phyloP scores from a whole-genome alignment of 352 stramenopile species.

The Globisporangium sylvaticum region DNA sequence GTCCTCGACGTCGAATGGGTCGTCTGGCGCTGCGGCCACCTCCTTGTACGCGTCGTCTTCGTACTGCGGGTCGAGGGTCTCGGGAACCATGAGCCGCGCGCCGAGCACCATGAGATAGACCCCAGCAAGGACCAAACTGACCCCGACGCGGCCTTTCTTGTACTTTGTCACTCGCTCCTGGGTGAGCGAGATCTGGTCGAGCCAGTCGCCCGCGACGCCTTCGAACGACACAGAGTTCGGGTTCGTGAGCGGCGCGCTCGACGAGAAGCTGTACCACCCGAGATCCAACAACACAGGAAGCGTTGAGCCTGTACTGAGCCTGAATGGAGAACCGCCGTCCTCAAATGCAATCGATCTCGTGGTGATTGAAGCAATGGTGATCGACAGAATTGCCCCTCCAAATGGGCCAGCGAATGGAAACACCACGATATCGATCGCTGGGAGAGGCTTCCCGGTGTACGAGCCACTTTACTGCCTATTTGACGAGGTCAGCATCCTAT shows the following conservation, averaged over 20 bases:
- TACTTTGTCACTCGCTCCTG: conserved; percentile 72
- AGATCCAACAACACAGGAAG: not conserved
- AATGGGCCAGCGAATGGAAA: not conserved
- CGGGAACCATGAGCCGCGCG: conserved; percentile 73
- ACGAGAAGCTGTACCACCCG: conserved; percentile 76
- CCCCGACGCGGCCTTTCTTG: conserved; percentile 82
- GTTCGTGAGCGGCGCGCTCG: conserved; percentile 33
- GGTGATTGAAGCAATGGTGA: not conserved
- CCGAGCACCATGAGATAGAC: conserved; percentile 76
- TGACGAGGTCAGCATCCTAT: not conserved
- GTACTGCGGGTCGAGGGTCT: conserved; percentile 72
- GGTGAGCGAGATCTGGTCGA: conserved; percentile 87
- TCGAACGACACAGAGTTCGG: conserved; percentile 82
- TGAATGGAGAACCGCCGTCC: not conserved
- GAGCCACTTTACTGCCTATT: conserved; percentile 13
- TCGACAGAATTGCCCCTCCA: conserved; percentile 1
- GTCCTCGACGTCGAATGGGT: conserved; percentile 66
- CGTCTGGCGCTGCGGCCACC: conserved; percentile 36
- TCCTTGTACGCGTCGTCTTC: conserved; percentile 81
- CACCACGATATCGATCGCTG: not conserved
- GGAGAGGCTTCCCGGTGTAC: not conserved
- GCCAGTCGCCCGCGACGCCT: conserved; percentile 76
- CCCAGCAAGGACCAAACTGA: conserved; percentile 78
- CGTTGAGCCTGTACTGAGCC: not conserved
- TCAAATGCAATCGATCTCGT: conserved; percentile 3